Evolutionary conservation across 306 rosid genomes (phyloP).

Genomic region (Bauhinia variegata): DNA sequence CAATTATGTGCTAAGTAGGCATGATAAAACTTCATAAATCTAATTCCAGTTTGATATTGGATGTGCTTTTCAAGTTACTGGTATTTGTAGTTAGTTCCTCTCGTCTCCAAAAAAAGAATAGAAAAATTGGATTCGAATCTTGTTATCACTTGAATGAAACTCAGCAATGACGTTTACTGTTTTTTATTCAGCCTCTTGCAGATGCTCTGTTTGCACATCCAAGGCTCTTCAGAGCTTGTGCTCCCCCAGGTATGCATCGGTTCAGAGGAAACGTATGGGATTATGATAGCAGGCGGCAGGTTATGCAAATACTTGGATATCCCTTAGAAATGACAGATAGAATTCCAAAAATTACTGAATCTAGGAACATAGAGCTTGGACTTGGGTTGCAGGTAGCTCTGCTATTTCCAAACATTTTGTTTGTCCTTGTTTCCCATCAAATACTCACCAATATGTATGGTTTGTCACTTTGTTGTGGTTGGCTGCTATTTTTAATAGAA

Average conservation of each 20-base stretch:
- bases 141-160: no score
- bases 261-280: conserved; percentile 98
- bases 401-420: conserved; percentile 21
- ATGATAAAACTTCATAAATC: conserved; percentile 20
- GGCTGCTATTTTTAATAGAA: conserved; percentile 17
- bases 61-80: no score
- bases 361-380: conserved; percentile 89
- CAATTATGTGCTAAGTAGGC: conserved; percentile 6
- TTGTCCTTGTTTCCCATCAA: conserved; percentile 30
- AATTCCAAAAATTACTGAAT: conserved; percentile 78
- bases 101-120: no score
- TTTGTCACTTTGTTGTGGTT: not conserved
- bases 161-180: conserved; percentile 40
- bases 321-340: conserved; percentile 66
- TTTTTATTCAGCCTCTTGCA: conserved; percentile 79
- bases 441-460: not conserved
- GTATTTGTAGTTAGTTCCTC: no score
- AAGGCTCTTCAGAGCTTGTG: conserved; percentile 93
- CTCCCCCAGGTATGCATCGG: conserved; percentile 96
- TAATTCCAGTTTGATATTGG: not conserved
- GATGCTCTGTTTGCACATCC: conserved; percentile 96
- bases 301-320: conserved; percentile 73
- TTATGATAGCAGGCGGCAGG: conserved; percentile 75
- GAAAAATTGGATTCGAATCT: conserved; percentile 1
- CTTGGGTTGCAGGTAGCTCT: conserved; percentile 85